Base-by-base conservation (phyloP, 2,329 filamentous ascomycete species). In the Colletotrichum sp. region DNA sequence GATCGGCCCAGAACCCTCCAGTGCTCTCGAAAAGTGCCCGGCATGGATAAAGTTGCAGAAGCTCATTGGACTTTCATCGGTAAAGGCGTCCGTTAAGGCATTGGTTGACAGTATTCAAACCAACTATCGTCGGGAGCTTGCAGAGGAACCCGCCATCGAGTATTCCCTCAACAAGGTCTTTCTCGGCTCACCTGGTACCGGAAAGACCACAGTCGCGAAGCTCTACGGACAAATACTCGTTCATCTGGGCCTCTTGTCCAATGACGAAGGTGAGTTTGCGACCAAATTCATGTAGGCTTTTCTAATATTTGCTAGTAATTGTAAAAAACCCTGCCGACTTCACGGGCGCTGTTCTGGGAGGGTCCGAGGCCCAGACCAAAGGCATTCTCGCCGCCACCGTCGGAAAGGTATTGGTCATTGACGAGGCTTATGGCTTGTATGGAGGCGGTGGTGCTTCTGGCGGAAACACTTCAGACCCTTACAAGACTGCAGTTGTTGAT, bases 361-460 rank as follows among this genome's bases (percentile, higher is more conserved):
- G 89, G 2, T 96, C 94, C 0, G 94, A 96, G 81, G 86, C 88
- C 3, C 91, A 92, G 38, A 96, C 94, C 0, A 96, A 95, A 78
- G 92, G 87, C 0, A 95, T 96, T 8, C 86, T 96, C 0, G 91
- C 90, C 0, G 85, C 92, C 0, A 92, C 93, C 0, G 78, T 89
- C 0, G 94, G 95, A 0, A 96, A 96, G 78, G 93, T 96, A 0
- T 88, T 96, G 0, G 90, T 96, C 16, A 95, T 96, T 4, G 94
- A 96, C 77, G 94, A 97, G 80, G 94, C 94, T 0, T 96, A 96
- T 77, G 91, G 92, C 38, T 86, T 96, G 0, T 90, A 88, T 61
- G 82, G 84, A 2, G 85, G 85, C 1, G 81, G 82, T 4, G 82
- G 80, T 1, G 79, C 79, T n/a, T 78, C 77, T 3, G 80, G 79